Evolutionary conservation across 202 grass and related monocot species (phyloP).

Genomic region (Tripidium arundinaceum): DNA sequence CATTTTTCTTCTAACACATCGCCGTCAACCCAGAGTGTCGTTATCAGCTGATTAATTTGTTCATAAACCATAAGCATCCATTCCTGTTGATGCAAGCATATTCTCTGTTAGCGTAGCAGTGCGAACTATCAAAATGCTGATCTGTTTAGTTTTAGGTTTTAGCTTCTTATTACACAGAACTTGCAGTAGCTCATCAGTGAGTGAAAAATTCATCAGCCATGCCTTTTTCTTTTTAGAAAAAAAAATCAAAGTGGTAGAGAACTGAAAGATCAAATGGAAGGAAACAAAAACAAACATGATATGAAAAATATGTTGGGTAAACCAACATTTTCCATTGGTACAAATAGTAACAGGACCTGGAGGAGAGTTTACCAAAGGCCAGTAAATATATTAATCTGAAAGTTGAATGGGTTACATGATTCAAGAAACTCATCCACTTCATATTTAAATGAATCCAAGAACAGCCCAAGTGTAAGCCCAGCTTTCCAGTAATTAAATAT

Average conservation of each 20-base stretch:
- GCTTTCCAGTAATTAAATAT: constrained; percentile 99
- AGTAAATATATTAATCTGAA: constrained; percentile 63
- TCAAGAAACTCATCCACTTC: constrained; percentile 57
- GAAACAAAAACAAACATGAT: not conserved
- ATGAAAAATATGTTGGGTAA: not conserved
- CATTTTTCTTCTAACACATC: not conserved
- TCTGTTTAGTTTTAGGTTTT: not conserved
- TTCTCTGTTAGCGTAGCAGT: not conserved
- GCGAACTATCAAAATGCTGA: not conserved
- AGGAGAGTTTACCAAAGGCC: constrained; percentile 42
- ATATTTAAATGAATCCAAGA: constrained; percentile 92
- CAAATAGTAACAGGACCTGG: not conserved
- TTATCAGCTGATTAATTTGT: not conserved
- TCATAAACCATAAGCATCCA: not conserved
- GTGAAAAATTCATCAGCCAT: not conserved
- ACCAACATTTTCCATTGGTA: not conserved
- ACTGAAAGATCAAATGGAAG: not conserved
- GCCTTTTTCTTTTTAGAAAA: too few relatives aligned
- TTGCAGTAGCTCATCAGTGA: not conserved
- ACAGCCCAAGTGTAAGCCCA: constrained; percentile 80
- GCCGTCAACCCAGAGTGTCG: not conserved
- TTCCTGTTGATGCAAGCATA: not conserved
- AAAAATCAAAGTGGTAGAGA: not conserved
- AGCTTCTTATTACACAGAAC: not conserved
- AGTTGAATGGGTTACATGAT: constrained; percentile 55